phyloP scores from a whole-genome alignment of 2,329 filamentous ascomycete species.

The Penicillium sp. region DNA sequence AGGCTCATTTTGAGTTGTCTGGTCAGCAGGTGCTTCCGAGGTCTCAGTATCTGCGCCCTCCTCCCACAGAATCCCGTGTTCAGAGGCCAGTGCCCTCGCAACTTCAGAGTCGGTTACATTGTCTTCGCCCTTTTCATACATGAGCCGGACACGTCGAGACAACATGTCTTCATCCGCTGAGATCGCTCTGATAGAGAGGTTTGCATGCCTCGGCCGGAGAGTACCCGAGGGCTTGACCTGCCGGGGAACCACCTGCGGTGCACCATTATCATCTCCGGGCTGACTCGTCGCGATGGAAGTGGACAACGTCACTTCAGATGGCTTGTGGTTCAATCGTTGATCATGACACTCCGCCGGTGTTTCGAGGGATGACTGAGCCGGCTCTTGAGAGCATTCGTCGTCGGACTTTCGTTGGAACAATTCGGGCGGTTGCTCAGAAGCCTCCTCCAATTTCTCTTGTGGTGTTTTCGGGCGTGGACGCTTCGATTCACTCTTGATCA shows the following conservation, averaged over 20 bases:
- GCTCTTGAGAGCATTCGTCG: constrained; percentile 1
- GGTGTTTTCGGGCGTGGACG: constrained; percentile 28
- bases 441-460: constrained; percentile 18
- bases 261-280: constrained; percentile 18
- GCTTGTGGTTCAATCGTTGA: constrained; percentile 4
- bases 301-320: constrained; percentile 18
- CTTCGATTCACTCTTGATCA: constrained; percentile 51
- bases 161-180: constrained; percentile 63
- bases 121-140: constrained; percentile 62
- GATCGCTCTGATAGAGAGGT: constrained; percentile 48
- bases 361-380: constrained; percentile 5
- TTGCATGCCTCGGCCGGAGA: constrained; percentile 37
- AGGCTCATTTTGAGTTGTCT: constrained; percentile 23
- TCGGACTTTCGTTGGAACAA: constrained; percentile 10
- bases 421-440: constrained; percentile 8
- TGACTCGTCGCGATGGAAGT: constrained; percentile 14
- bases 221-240: constrained; percentile 35
- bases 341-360: constrained; percentile 10
- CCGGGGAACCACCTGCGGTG: constrained; percentile 25
- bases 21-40: constrained; percentile 26
- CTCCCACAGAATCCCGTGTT: constrained; percentile 43
- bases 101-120: constrained; percentile 46
- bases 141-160: constrained; percentile 59
- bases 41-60: constrained; percentile 33
- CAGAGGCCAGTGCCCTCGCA: constrained; percentile 35